Evolutionary conservation across 225 moss, liverwort and hornwort species (phyloP), one percentile per base, ranked within the genome.

Genomic region (Polytrichum commune): DNA sequence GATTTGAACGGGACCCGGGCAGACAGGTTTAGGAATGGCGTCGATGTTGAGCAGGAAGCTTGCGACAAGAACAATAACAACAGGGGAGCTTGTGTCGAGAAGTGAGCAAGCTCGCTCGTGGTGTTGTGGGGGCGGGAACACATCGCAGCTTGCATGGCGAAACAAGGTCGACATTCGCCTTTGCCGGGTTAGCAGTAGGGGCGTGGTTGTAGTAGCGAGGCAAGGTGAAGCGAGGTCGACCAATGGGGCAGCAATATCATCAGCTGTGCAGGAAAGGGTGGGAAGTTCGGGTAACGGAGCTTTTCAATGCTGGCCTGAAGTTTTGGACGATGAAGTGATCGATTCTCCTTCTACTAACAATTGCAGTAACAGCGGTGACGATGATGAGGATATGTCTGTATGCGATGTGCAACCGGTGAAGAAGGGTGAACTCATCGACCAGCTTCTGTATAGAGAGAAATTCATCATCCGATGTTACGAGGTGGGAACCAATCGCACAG

Each of bases 381-480:
- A 38, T 3, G 35, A 9, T 9, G 63, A 53, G 19, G 68, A 75
- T 18, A 29, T 16, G 24, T 19, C 19, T 27, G 62, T 8, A 19
- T 46, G 46, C 16, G 68, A 22, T 5, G 19, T 57, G 29, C 54
- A 57, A 38, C 9, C 28, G 6, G 20, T 77, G 30, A 77, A 72
- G 53, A 53, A 67, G 23, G 77, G 77, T 16, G 8, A 61, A 23
- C 72, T 85, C 56, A 79, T 82, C 27, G 69, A 72, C 22, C 73
- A 79, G 25, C 35, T 79, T 27, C 66, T 85, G n/a, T 85, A 74
- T 13, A 65, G 85, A 62, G 85, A 85, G 56, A 82, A 77, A 70
- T 85, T 85, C 63, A 68, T 79, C 68, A 82, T 85, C 55, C 79
- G 85, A 54, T 85, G 82, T 57, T 85, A 82, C 63, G 85, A 85